Evolutionary conservation across 2,329 filamentous ascomycete species (phyloP), one percentile per base, ranked within the genome.

Genomic region (Cordyceps militaris): DNA sequence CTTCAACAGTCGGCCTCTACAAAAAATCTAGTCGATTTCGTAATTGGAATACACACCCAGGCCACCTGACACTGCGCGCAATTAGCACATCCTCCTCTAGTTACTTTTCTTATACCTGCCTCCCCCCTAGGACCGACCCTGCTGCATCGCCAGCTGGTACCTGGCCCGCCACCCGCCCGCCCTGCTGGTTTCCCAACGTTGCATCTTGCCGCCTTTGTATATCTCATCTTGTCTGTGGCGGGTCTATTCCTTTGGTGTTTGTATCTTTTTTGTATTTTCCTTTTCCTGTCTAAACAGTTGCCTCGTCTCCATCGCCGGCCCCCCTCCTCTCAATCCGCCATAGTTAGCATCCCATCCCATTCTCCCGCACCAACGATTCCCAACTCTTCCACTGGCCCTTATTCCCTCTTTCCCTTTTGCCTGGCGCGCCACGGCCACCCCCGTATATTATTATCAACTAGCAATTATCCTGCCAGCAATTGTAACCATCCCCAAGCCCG

Each of bases 401-500:
- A n/a, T n/a, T n/a, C n/a, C n/a, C 36, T 7, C 16, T 40, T 32
- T 43, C 34, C 51, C 46, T 23, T 40, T 42, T 38, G 21, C 54
- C 36, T 34, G 8, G 38, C 38, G 28, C 42, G 48, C 46, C 51
- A 51, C 30, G 47, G 30, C 38, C 47, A 34, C 47, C 46, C 55
- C 55, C 55, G 47, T 44, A 46, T 51, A 50, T 48, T 51, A 57
- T 57, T 57, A 57, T 56, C 44, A 57, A 57, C 47, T 57, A 57
- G 55, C 55, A 50, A 50, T 60, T 53, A 49, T 50, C 51, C 46
- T 50, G 24, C 54, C 32, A 57, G 60, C 56, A 55, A 59, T 60
- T 64, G 64, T 63, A 65, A 64, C 65, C 65, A 66, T 66, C 61
- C 63, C 64, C 64, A 63, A 60, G 61, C 57, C 60, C 43, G 28